These are phyloP conservation scores for Dictyophora rubrovolvata DNA, from an alignment of 768 basidiomycete species.

Conservation along the genomic window DNA sequence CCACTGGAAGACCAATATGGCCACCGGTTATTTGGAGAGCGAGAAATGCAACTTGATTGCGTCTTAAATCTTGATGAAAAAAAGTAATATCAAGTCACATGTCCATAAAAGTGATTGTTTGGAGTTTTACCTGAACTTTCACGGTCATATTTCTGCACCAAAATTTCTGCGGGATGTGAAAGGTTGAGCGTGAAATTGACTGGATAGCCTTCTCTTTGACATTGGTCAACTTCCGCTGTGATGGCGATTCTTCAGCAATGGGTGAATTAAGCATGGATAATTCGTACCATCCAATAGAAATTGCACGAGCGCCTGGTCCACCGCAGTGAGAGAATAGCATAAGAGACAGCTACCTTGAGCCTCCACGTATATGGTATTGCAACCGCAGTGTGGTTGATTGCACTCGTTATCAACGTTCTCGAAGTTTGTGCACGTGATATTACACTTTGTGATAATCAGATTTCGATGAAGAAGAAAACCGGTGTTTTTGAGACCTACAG, in stretches of 20 bases:
- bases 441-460: background rate
- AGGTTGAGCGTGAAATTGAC: background rate
- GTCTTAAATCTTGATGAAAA: background rate
- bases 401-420: background rate
- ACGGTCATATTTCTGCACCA: background rate
- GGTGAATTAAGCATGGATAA: background rate
- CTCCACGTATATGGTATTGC: background rate
- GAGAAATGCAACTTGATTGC: constrained; percentile 27
- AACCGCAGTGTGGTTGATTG: constrained; percentile 3
- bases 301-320: constrained; percentile 1
- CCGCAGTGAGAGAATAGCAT: background rate
- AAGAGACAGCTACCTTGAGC: constrained; percentile 5
- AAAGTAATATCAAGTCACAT: too few relatives aligned
- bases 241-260: background rate
- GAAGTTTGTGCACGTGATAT: background rate
- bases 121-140: background rate
- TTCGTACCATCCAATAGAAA: constrained; percentile 2
- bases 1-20: constrained; percentile 39
- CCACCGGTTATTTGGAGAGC: constrained; percentile 42
- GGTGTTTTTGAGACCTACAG: background rate
- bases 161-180: background rate
- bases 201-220: background rate
- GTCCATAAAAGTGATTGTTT: too few relatives aligned
- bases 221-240: constrained; percentile 1
- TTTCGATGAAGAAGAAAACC: background rate